Evolutionary conservation across 257 asterid species (phyloP).

Genomic region (Fraxinus pennsylvanica): DNA sequence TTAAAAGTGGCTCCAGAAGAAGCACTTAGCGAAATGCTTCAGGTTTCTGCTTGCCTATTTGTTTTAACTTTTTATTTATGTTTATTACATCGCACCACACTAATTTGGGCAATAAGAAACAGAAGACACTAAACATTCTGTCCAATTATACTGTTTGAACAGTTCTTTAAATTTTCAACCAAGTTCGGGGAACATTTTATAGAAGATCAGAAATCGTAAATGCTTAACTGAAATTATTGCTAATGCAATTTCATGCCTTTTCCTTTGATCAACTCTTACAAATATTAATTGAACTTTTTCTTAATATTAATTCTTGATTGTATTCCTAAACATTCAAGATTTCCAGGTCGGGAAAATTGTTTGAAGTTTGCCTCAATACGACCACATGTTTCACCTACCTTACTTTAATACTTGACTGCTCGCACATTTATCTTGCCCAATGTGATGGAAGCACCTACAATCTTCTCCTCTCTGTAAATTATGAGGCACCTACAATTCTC

Average conservation of each 20-base stretch:
- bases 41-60: conserved; percentile 41
- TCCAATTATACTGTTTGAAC: background rate
- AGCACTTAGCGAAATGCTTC: conserved; percentile 79
- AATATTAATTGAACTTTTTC: conserved; percentile 6
- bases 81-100: background rate
- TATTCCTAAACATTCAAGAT: conserved; percentile 5
- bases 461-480: too few species aligned
- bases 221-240: background rate
- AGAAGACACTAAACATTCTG: background rate
- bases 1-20: conserved; percentile 93
- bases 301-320: conserved; percentile 5
- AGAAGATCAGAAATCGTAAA: background rate
- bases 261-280: conserved; percentile 18
- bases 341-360: too few species aligned
- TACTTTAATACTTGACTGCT: too few species aligned
- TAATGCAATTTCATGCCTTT: background rate
- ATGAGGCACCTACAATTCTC: too few species aligned
- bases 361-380: too few species aligned
- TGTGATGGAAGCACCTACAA: too few species aligned
- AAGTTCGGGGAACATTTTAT: background rate
- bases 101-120: background rate
- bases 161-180: background rate
- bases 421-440: too few species aligned
- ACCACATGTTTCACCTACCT: too few species aligned
- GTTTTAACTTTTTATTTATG: conserved; percentile 7